These are phyloP conservation scores for Trichoderma koningii DNA, from an alignment of 2,329 filamentous ascomycete species.

Conservation along the genomic window DNA sequence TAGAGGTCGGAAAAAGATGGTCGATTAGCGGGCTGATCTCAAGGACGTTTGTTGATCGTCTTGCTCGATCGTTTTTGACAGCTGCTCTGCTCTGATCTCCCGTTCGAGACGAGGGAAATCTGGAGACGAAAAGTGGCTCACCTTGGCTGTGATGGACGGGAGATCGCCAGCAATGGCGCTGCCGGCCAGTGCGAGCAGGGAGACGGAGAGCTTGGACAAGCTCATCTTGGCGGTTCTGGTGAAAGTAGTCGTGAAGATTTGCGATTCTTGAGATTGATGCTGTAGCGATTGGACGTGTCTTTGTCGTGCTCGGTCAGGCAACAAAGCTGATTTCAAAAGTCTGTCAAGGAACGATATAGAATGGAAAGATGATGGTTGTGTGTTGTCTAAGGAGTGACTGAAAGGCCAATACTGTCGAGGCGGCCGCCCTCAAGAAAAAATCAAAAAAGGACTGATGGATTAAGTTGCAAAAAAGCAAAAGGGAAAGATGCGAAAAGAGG, in stretches of 20 bases:
- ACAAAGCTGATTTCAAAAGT: neutral
- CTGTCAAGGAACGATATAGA: conserved; percentile 6
- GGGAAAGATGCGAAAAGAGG: conserved; percentile 23
- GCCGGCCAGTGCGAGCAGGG: conserved; percentile 47
- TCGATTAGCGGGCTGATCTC: conserved; percentile 16
- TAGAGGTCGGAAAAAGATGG: conserved; percentile 37
- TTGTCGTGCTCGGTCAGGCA: neutral
- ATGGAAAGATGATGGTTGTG: conserved; percentile 19
- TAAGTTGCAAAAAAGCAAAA: conserved; percentile 26
- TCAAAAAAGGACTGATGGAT: neutral
- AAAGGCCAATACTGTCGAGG: conserved; percentile 32
- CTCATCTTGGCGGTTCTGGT: conserved; percentile 37
- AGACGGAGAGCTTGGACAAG: conserved; percentile 37
- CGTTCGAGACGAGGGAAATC: neutral
- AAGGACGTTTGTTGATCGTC: neutral
- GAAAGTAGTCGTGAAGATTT: neutral
- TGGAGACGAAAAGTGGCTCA: conserved; percentile 38
- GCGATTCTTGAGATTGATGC: neutral
- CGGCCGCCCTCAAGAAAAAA: conserved; percentile 31
- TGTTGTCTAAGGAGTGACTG: conserved; percentile 35
- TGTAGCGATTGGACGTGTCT: conserved; percentile 23
- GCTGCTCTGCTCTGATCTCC: neutral
- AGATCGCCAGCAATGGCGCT: conserved; percentile 48
- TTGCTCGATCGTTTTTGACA: too few species aligned
- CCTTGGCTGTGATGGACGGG: conserved; percentile 70